Evolutionary conservation across 163 green algal genomes (phyloP), one percentile per base, ranked within the genome.

Genomic region (Chlorella variabilis): DNA sequence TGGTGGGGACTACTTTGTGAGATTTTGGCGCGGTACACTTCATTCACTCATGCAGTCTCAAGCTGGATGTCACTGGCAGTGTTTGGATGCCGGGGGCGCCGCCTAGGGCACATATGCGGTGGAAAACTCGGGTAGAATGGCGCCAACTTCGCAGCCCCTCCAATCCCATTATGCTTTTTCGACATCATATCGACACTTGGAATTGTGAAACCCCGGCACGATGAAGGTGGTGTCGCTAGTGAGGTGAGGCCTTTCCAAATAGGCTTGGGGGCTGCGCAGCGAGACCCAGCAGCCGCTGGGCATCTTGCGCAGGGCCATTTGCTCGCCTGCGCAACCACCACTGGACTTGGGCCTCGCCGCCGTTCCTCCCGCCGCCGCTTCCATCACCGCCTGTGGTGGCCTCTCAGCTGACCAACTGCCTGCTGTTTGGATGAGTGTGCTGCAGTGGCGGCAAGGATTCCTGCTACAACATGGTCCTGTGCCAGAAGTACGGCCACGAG

Each of bases 361-460:
- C n/a, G 15, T 54, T 11, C 45, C 11, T 15, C 45, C 45, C 45
- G 45, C 45, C 45, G 15, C 45, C 45, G 45, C 45, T 15, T 11
- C 45, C 45, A 15, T 54, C 45, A 54, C 45, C 45, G 45, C 45
- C 45, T 54, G 45, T 15, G 11, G 45, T n/a, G n/a, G n/a, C n/a
- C n/a, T n/a, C n/a, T n/a, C n/a, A n/a, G n/a, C n/a, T n/a, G n/a
- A n/a, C n/a, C 45, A 11, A 38, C 9, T 67, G 59, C 5, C n/a
- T 67, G 27, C 18, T 36, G 9, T 36, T 4, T 67, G 23, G 4
- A 9, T 62, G 54, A 9, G 4, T 62, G 54, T 13, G 21, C 31
- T 85, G 91, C 80, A 97, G 92, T 59, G 96, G 96, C 3, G 96
- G 96, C 56, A 99, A 99, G 85, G 96, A 99, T 90, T 98, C 93